Percentiles rank a stretch among this genome's conserved stretches.
Conservation (phyloP, 345 rosid species). For the Salix arbutifolia region DNA sequence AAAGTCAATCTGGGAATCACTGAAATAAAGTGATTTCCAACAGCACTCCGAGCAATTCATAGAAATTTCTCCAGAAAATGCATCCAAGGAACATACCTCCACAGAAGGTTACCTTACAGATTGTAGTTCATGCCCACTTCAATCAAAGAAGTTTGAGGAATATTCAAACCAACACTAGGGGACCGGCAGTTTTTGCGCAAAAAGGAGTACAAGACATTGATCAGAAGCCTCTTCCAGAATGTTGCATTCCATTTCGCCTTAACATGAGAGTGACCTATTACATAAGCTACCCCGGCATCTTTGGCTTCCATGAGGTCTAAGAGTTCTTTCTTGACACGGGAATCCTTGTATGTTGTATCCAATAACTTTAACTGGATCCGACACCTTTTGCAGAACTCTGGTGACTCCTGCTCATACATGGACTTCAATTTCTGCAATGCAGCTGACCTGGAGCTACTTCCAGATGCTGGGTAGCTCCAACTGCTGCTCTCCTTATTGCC, state of each 20-base stretch:
- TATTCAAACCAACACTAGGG: slow-evolving; percentile 68
- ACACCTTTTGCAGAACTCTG: slow-evolving; percentile 39
- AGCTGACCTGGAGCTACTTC: slow-evolving; percentile 61
- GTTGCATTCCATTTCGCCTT: slow-evolving; percentile 73
- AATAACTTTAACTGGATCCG: slow-evolving; percentile 52
- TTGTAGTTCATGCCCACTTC: slow-evolving; percentile 92
- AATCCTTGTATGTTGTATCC: slow-evolving; percentile 52
- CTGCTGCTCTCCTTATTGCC: slow-evolving; percentile 38
- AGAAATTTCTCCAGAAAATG: background rate
- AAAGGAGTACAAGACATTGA: slow-evolving; percentile 75
- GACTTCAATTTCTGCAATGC: slow-evolving; percentile 50
- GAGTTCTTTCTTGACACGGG: slow-evolving; percentile 71
- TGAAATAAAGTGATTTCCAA: background rate
- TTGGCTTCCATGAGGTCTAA: slow-evolving; percentile 71
- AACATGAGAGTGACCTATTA: slow-evolving; percentile 63
- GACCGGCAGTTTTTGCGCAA: slow-evolving; percentile 77
- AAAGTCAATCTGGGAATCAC: background rate
- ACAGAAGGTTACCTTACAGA: slow-evolving; percentile 25
- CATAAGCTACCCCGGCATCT: slow-evolving; percentile 67
- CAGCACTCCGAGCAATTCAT: background rate
- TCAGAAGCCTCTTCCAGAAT: slow-evolving; percentile 59
- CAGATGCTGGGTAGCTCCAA: slow-evolving; percentile 29
- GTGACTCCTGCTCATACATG: slow-evolving; percentile 62
- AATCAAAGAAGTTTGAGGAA: slow-evolving; percentile 81
- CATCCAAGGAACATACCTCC: background rate